phyloP scores from a whole-genome alignment of 108 stramenopile genomes.

The Nitzschia sp. region DNA sequence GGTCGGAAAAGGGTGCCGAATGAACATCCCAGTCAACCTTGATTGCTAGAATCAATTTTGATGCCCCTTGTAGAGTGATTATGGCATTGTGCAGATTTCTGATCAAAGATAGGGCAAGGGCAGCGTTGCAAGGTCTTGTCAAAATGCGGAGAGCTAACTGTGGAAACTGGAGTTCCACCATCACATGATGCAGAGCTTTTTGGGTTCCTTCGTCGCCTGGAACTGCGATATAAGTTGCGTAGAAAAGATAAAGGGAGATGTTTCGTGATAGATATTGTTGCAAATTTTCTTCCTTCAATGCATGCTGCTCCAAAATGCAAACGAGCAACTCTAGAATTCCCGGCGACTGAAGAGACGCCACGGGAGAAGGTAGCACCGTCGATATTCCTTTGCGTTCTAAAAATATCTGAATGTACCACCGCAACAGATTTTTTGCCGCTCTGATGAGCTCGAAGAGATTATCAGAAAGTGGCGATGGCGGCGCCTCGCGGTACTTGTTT shows the following conservation, averaged over 20 bases:
- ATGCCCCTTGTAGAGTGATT: constrained; percentile 43
- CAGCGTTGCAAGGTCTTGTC: constrained; percentile 28
- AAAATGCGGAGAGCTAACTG: constrained; percentile 30
- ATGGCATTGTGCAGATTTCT: constrained; percentile 67
- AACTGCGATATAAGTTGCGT: constrained; percentile 48
- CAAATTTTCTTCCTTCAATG: not conserved
- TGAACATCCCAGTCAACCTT: constrained; percentile 12
- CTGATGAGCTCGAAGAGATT: constrained; percentile 9
- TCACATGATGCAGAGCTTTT: constrained; percentile 40
- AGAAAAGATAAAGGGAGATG: constrained; percentile 65
- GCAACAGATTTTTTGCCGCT: constrained; percentile 39
- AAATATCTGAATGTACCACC: constrained; percentile 44
- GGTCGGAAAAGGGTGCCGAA: not conserved
- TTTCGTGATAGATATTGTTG: constrained; percentile 47
- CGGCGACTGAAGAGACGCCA: not conserved
- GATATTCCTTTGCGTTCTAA: not conserved
- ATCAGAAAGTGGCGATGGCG: not conserved
- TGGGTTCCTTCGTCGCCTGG: constrained; percentile 46
- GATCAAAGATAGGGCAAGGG: constrained; percentile 48
- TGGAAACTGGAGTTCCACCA: constrained; percentile 35
- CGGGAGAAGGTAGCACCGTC: constrained; percentile 5
- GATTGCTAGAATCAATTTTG: constrained; percentile 34
- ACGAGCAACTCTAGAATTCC: constrained; percentile 18
- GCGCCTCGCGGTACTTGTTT: not conserved
- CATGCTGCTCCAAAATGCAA: constrained; percentile 12